Conservation (phyloP, 1,284 basidiomycete species). For the Trichosporon ovoides region DNA sequence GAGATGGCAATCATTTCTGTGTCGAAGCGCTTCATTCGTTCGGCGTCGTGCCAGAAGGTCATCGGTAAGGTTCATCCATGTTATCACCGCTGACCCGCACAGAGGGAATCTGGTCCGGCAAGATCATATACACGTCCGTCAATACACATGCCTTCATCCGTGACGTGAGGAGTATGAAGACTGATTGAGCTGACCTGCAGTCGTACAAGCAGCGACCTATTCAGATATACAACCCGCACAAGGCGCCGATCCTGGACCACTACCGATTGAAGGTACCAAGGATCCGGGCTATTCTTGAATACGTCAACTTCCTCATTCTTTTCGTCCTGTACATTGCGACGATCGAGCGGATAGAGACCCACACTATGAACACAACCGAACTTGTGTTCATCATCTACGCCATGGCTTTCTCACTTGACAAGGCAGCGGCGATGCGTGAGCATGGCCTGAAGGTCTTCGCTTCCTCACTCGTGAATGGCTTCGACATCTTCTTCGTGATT, state of each 20-base stretch:
- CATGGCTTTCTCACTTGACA: slow-evolving; percentile 80
- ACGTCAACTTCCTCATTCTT: slow-evolving; percentile 71
- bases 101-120: slow-evolving; percentile 58
- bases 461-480: slow-evolving; percentile 60
- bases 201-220: slow-evolving; percentile 89
- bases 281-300: slow-evolving; percentile 82
- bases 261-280: slow-evolving; percentile 92
- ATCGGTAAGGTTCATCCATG: slow-evolving; percentile 52
- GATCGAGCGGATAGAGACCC: slow-evolving; percentile 64
- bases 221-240: slow-evolving; percentile 89
- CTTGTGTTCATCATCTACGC: slow-evolving; percentile 74
- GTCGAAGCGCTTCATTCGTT: slow-evolving; percentile 80
- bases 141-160: slow-evolving; percentile 79
- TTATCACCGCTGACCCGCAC: slow-evolving; percentile 1
- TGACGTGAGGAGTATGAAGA: slow-evolving; percentile 58
- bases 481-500: slow-evolving; percentile 71
- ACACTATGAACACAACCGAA: slow-evolving; percentile 63
- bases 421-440: slow-evolving; percentile 87
- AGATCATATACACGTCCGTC: slow-evolving; percentile 81
- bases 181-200: slow-evolving; percentile 49
- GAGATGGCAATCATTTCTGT: slow-evolving; percentile 83
- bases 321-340: slow-evolving; percentile 79
- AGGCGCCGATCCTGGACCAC: slow-evolving; percentile 85
- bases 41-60: slow-evolving; percentile 76
- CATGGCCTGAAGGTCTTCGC: slow-evolving; percentile 66